Evolutionary conservation across 345 rosid genomes (phyloP), one percentile per base, ranked within the genome.

Genomic region (Garcia nutans): DNA sequence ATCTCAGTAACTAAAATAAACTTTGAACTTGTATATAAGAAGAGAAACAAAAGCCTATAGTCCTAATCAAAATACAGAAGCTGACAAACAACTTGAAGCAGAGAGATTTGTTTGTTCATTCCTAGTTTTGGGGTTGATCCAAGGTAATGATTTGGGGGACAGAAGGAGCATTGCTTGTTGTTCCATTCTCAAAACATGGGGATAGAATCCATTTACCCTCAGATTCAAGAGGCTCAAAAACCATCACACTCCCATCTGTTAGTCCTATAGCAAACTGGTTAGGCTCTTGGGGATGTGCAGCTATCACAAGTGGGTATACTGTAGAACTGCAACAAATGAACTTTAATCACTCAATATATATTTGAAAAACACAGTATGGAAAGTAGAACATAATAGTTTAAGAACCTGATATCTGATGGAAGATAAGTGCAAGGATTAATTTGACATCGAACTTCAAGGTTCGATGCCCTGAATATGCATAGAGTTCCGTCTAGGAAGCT

Each of bases 271-370:
- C 91, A 49, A 89, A 78, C 68, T 89, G 96, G 70, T 88, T 88
- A 23, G 92, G 87, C 66, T 93, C 94, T 66, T 85, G 91, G 3
- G 96, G 94, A 56, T 91, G 94, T 68, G 96, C 80, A 4, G 97
- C 85, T 54, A 88, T 82, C 41, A 87, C 93, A 5, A 87, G 62
- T 0, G 93, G 96, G 71, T 83, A 78, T 67, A 76, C 62, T 9
- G 74, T 74, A 26, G 72, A 72, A 16, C 80, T 72, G 76, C 42
- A 65, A 54, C 20, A 55, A 64, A 71, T 26, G 63, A 55, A 56
- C 15, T 17, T 20, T 3, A 37, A 37, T 37, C 41, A 37, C 41
- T 37, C 41, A 37, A 2, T 37, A 37, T 37, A 37, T 37, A 37
- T 37, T 37, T 37, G 41, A 37, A 8, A 16, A 72, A 3, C 55